phyloP scores from a whole-genome alignment of 225 moss, liverwort and hornwort species.

The Straminergon stramineum region DNA sequence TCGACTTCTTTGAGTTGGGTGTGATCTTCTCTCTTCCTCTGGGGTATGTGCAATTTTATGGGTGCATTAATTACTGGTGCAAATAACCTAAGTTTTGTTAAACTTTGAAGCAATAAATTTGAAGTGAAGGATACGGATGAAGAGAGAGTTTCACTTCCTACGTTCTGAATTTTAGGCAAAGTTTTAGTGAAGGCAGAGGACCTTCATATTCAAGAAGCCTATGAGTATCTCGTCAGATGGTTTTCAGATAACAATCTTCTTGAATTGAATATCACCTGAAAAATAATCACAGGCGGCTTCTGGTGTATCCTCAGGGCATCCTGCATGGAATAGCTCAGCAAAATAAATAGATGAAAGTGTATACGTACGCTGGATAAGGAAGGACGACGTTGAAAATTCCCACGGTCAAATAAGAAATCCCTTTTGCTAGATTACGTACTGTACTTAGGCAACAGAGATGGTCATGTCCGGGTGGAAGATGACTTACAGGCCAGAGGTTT shows the following conservation, averaged over 20 bases:
- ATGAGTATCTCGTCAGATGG: neutral
- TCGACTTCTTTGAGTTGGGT: neutral
- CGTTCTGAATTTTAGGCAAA: neutral
- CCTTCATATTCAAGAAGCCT: neutral
- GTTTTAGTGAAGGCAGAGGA: neutral
- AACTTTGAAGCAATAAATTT: neutral
- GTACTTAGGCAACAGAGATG: neutral
- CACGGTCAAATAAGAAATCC: no score
- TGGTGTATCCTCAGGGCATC: neutral
- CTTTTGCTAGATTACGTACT: neutral
- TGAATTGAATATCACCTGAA: neutral
- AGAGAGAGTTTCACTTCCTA: neutral
- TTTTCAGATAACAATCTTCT: neutral
- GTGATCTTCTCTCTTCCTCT: neutral
- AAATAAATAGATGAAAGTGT: neutral
- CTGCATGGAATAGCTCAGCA: neutral
- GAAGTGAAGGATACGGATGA: neutral
- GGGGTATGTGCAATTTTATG: neutral
- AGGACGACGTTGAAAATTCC: neutral
- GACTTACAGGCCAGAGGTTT: neutral
- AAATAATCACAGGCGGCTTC: neutral
- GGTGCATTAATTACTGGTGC: neutral
- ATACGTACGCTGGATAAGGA: neutral
- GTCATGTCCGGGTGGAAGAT: neutral
- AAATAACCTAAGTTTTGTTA: neutral